A percentile compares a stretch with the other conserved stretches of the same genome.
Conservation (phyloP, 2,329 filamentous ascomycete genomes). For the Trichoderma sp. region DNA sequence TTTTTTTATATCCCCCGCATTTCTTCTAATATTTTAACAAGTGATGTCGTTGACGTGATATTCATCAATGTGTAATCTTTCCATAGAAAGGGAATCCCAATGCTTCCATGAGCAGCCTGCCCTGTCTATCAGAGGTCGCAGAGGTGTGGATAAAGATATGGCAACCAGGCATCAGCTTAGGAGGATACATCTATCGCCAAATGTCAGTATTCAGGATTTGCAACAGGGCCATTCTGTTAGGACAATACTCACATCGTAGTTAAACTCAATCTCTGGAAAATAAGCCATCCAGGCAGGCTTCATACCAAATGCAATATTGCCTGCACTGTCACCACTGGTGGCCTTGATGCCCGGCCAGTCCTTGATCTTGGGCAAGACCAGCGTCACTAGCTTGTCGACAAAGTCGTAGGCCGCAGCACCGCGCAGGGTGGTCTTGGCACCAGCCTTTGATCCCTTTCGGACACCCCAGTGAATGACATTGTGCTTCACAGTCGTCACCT, state of each 20-base stretch:
- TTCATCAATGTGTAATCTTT: constrained; percentile 51
- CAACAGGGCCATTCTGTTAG: not conserved
- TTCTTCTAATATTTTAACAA: not conserved
- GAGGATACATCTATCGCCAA: constrained; percentile 53
- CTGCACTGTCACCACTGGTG: constrained; percentile 76
- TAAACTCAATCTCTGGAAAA: constrained; percentile 93
- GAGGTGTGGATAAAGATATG: constrained; percentile 82
- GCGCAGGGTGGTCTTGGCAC: constrained; percentile 72
- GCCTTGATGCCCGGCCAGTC: constrained; percentile 75
- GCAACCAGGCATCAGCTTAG: constrained; percentile 77
- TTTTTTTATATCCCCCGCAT: constrained; percentile 27
- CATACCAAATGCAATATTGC: constrained; percentile 84
- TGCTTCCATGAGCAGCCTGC: constrained; percentile 62
- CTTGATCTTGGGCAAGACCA: constrained; percentile 93
- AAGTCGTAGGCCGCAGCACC: constrained; percentile 88
- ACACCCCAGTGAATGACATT: constrained; percentile 76
- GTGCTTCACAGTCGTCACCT: constrained; percentile 65
- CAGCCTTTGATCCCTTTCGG: constrained; percentile 65
- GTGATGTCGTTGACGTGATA: not conserved
- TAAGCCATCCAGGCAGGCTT: constrained; percentile 69
- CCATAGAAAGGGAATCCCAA: constrained; percentile 69
- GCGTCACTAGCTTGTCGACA: constrained; percentile 80
- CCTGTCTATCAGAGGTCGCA: constrained; percentile 81
- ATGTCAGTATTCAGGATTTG: not conserved
- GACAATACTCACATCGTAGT: constrained; percentile 74